These are phyloP conservation scores for Phylloporus scabripes DNA, from an alignment of 768 basidiomycete species.

Conservation along the genomic window DNA sequence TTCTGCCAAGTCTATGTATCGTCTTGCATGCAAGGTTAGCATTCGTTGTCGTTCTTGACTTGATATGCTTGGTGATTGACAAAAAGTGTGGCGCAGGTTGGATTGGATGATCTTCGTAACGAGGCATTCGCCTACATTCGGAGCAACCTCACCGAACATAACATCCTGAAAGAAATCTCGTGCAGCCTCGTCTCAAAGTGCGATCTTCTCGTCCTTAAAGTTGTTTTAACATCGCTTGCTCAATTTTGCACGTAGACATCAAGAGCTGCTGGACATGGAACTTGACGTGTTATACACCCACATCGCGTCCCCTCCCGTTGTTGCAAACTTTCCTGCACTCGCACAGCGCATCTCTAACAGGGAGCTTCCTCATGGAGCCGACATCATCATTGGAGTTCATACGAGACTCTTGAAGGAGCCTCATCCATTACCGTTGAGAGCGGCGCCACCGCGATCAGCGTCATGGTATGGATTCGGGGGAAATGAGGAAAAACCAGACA, in stretches of 20 bases:
- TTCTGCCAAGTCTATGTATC: slow-evolving; percentile 44
- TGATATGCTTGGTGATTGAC: not conserved
- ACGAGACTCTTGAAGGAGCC: slow-evolving; percentile 11
- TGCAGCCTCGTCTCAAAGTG: slow-evolving; percentile 19
- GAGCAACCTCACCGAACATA: slow-evolving; percentile 15
- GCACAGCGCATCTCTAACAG: slow-evolving; percentile 12
- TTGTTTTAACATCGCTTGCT: not conserved
- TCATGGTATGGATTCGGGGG: not conserved
- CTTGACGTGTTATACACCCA: slow-evolving; percentile 16
- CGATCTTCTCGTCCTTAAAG: not conserved
- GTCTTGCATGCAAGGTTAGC: slow-evolving; percentile 36
- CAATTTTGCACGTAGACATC: slow-evolving; percentile 2
- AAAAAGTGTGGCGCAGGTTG: slow-evolving; percentile 6
- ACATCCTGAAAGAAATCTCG: slow-evolving; percentile 21
- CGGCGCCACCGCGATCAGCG: not conserved
- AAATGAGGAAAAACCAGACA: too few species aligned
- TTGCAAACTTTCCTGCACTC: slow-evolving; percentile 10
- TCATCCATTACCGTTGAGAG: not conserved
- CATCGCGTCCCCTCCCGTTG: slow-evolving; percentile 14
- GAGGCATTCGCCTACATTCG: slow-evolving; percentile 14
- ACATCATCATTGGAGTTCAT: slow-evolving; percentile 18
- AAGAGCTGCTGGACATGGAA: slow-evolving; percentile 15
- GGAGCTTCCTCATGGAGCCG: slow-evolving; percentile 19
- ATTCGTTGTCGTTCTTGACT: not conserved
- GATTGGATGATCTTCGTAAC: slow-evolving; percentile 16